These are phyloP conservation scores for Globisporangium irregulare DNA, from an alignment of 352 stramenopile species.

Conservation along the genomic window DNA sequence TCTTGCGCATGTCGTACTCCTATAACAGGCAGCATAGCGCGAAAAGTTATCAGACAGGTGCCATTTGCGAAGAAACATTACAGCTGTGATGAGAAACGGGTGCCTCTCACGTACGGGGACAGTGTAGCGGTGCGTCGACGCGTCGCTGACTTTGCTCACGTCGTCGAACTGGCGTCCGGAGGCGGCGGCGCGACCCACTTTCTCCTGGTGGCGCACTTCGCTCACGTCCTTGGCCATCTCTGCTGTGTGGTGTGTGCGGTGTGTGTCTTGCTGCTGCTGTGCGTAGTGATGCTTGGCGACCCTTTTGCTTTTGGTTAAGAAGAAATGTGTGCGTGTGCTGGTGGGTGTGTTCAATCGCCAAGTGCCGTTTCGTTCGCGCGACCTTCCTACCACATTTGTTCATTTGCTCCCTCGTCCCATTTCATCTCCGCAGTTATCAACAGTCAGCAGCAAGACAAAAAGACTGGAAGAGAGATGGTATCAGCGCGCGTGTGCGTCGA, in stretches of 20 bases:
- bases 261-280: no score
- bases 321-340: not conserved
- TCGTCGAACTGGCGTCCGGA: conserved; percentile 25
- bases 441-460: not conserved
- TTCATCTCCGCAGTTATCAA: not conserved
- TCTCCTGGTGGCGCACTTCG: conserved; percentile 34
- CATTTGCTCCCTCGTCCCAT: not conserved
- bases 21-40: conserved; percentile 1
- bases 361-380: conserved; percentile 23
- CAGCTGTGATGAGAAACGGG: not conserved
- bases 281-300: not conserved
- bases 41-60: not conserved
- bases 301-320: not conserved
- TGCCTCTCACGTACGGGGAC: conserved; percentile 19
- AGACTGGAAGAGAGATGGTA: not conserved
- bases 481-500: conserved; percentile 65
- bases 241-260: not conserved
- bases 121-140: conserved; percentile 14
- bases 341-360: not conserved
- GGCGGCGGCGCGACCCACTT: conserved; percentile 18
- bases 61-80: not conserved
- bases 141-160: conserved; percentile 28
- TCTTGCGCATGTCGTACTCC: conserved; percentile 39
- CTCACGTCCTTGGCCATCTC: conserved; percentile 57
- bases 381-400: conserved; percentile 15